Percentiles rank a stretch among this genome's conserved stretches.
phyloP scores from a whole-genome alignment of 129 eudicot genomes.

The Kitagawia praeruptora region DNA sequence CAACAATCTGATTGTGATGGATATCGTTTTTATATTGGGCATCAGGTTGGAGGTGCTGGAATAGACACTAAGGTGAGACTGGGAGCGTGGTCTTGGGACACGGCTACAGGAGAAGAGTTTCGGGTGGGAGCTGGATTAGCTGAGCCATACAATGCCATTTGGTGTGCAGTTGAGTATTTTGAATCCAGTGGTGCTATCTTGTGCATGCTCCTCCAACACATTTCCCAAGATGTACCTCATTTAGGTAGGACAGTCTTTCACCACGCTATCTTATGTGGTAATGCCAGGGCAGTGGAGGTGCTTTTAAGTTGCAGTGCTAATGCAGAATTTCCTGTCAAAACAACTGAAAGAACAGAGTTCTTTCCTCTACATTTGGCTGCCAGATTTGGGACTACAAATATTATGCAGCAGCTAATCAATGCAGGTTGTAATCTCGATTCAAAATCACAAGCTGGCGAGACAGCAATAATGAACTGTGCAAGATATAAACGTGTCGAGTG shows the following conservation, averaged over 20 bases:
- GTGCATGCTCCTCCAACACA: constrained; percentile 55
- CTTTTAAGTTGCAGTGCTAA: constrained; percentile 51
- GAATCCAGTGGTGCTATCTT: constrained; percentile 73
- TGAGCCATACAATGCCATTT: constrained; percentile 61
- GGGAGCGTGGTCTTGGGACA: constrained; percentile 99
- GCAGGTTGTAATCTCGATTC: constrained; percentile 66
- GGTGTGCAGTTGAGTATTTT: constrained; percentile 94
- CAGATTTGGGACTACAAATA: constrained; percentile 48
- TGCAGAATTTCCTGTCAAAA: constrained; percentile 45
- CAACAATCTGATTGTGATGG: background rate
- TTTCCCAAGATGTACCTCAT: constrained; percentile 34
- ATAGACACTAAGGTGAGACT: constrained; percentile 52
- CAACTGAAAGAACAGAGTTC: constrained; percentile 39
- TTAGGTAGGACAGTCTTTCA: constrained; percentile 72
- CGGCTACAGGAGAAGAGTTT: constrained; percentile 69
- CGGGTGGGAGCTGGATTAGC: constrained; percentile 93
- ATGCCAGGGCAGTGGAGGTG: constrained; percentile 42
- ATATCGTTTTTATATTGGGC: constrained; percentile 12
- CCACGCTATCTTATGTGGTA: constrained; percentile 77
- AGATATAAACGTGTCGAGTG: constrained; percentile 57
- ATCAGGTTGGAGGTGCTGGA: constrained; percentile 59
- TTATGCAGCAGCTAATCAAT: constrained; percentile 46
- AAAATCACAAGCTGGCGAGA: constrained; percentile 42
- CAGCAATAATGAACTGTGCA: constrained; percentile 65
- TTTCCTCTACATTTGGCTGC: constrained; percentile 76